Evolutionary conservation across 768 basidiomycete species (phyloP), one percentile per base, ranked within the genome.

Genomic region (Hebeloma cylindrosporum): DNA sequence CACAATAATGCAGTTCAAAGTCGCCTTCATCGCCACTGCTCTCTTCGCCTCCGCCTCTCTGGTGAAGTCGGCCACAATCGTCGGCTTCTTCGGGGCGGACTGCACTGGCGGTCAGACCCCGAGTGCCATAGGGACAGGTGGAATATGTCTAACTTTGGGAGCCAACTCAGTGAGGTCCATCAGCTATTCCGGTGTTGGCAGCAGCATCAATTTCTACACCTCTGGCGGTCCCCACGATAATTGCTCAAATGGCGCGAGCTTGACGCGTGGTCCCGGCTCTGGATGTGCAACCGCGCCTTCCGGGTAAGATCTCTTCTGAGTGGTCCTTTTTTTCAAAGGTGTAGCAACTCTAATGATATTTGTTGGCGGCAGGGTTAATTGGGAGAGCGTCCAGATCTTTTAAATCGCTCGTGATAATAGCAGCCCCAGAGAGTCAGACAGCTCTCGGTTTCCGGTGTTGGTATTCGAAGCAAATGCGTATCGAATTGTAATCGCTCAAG

Each of bases 1-100:
- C 39, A 6, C 33, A 18, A 50, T 40, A 48, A 55, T 58, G 56
- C 53, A 55, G 46, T 55, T 50, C 53, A 57, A 54, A 33, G 17
- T 45, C 25, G 40, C 30, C 43, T 38, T 51, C 45, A 10, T 51
- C 36, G 38, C 46, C 31, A 45, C 32, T 28, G 38, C 41, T 37
- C 31, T 45, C 42, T 26, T 54, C 35, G 50, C 45, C 14, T 45
- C 42, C 46, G 53, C 50, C 46, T 51, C 53, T 42, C 27, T 42
- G 23, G 53, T 40, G 22, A 48, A 48, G 43, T 40, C 53, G 31
- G 52, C 50, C 18, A 47, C 38, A 30, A 33, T 47, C 34, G 41
- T 34, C 21, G 26, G 16, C 32, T 51, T 46, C 17, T 38, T 39
- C 7, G 44, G 44, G 8, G 49, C 43, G 0, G 33, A 42, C 34